These are phyloP conservation scores for Citrus unshiu DNA, from an alignment of 345 rosid species.

Conservation along the genomic window DNA sequence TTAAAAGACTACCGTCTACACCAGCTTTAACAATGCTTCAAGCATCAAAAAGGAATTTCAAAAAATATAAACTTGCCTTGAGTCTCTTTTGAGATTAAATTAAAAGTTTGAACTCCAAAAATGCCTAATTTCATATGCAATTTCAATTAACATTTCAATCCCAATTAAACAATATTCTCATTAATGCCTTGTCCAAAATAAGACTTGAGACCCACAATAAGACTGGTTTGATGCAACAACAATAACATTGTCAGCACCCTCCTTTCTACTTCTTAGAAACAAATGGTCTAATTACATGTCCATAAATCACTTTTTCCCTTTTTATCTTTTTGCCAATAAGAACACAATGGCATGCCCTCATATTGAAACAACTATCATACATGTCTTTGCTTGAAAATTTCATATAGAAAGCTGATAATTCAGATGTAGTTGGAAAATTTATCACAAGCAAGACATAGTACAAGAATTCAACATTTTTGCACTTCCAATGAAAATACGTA, in stretches of 20 bases:
- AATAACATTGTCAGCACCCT: not conserved
- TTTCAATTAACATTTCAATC: not conserved
- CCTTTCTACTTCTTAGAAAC: not conserved
- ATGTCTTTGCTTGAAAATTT: not conserved
- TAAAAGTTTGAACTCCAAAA: not conserved
- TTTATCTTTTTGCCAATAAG: not conserved
- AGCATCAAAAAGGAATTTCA: not conserved
- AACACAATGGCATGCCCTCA: not conserved
- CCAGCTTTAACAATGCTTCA: slow-evolving; percentile 3
- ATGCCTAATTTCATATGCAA: not conserved
- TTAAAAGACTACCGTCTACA: not conserved
- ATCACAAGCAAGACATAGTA: not conserved
- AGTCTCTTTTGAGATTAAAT: not conserved
- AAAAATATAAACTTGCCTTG: not conserved
- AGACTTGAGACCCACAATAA: not conserved
- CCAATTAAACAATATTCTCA: not conserved
- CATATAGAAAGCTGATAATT: not conserved
- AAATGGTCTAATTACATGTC: not conserved
- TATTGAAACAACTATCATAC: not conserved
- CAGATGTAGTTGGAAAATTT: not conserved
- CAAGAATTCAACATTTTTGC: not conserved
- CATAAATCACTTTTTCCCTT: not conserved
- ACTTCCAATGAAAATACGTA: not conserved
- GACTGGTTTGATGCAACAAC: not conserved
- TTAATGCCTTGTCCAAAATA: not conserved